Base-by-base conservation (phyloP, 257 asterid genomes). In the Marsdenia floribunda region DNA sequence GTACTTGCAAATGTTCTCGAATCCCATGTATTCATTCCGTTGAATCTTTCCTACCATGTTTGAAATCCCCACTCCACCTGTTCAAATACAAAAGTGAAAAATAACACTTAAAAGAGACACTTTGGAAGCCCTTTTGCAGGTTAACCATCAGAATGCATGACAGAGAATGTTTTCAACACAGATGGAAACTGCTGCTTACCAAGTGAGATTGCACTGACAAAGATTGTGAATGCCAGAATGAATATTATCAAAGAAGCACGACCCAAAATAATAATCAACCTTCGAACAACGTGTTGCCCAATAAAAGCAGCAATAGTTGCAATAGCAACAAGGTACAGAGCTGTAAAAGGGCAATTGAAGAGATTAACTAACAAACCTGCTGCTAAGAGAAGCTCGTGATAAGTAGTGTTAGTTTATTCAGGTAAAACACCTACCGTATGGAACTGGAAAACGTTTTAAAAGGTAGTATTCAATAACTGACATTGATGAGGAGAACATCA, bases 401-500 rank as follows among this genome's bases (percentile, higher is more conserved):
- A 60, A 38, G 0, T 14, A 18, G 2, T 13, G 50, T 8, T 29
- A 18, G 14, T 33, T 5, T 19, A 33, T 18, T 8, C 15, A 7
- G 38, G 69, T 33, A 21, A 29, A 40, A 24, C 63, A 79, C 90
- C 81, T 78, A 92, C 99, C 99, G 42, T 88, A 94, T 70, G 99
- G 97, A 71, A 94, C 91, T 2, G 99, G 99, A 59, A 94, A 94
- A 65, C 99, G 96, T 65, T 89, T 92, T 24, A 94, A 84, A 55
- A 94, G 96, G 85, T 94, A 90, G 75, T 94, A 94, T 83, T 94
- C 97, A 16, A 94, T 93, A 47, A 94, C 99, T 5, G 99, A 94
- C 99, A 94, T 94, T 10, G 99, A 94, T 19, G 99, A 90, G 68
- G 99, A 94, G 90, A 94, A 94, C 98, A 89, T 89, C 99, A 94